These are phyloP conservation scores for Trichoderma sp. DNA, from an alignment of 2,329 filamentous ascomycete genomes.

Conservation along the genomic window DNA sequence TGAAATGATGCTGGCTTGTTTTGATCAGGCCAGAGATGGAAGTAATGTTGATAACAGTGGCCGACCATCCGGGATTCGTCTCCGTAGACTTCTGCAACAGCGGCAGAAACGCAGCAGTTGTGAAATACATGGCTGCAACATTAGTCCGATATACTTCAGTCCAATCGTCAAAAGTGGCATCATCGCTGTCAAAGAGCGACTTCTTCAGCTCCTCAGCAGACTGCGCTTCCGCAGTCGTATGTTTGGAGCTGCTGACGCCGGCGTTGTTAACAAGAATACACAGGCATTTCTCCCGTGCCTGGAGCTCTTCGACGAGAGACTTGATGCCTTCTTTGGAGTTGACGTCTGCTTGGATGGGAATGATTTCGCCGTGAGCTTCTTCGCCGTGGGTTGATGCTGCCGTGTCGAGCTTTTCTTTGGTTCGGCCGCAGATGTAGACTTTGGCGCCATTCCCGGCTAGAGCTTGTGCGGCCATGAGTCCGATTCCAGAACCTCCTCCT, in stretches of 20 bases:
- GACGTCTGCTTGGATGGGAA: conserved; percentile 60
- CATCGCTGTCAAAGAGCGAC: conserved; percentile 65
- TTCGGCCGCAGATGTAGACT: conserved; percentile 68
- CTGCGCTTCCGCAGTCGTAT: conserved; percentile 20
- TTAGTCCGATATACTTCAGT: conserved; percentile 70
- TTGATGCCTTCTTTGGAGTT: conserved; percentile 59
- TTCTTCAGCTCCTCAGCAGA: conserved; percentile 49
- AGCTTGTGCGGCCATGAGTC: conserved; percentile 66
- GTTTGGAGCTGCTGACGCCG: conserved; percentile 54
- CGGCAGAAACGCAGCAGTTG: conserved; percentile 60
- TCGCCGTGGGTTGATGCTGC: conserved; percentile 57
- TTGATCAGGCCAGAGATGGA: conserved; percentile 64
- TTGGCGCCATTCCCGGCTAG: conserved; percentile 65
- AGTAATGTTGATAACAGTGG: conserved; percentile 66
- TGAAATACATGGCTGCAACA: conserved; percentile 66
- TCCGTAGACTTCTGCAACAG: conserved; percentile 54
- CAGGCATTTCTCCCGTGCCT: conserved; percentile 53
- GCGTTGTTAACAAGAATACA: conserved; percentile 68
- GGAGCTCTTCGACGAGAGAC: conserved; percentile 56
- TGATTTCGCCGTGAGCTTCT: conserved; percentile 52
- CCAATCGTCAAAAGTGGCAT: conserved; percentile 64
- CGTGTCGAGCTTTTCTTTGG: conserved; percentile 59
- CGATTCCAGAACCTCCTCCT: conserved; percentile 61
- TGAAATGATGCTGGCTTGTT: conserved; percentile 61
- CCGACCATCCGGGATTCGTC: conserved; percentile 46